phyloP scores from a whole-genome alignment of 2,329 filamentous ascomycete genomes.

The Colletotrichum musae region DNA sequence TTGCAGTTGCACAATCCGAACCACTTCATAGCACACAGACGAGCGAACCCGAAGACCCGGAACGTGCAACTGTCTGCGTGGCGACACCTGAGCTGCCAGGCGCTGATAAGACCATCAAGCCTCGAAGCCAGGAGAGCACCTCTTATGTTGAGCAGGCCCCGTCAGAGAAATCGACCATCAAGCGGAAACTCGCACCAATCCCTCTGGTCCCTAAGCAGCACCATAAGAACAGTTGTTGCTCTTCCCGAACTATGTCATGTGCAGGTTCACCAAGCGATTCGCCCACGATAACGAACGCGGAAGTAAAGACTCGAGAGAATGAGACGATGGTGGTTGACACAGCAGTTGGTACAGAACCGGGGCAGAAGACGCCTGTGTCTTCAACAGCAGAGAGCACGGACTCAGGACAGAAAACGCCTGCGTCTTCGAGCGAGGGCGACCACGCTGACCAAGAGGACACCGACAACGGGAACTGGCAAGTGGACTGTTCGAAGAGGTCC shows the following conservation, averaged over 20 bases:
- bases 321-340: neutral
- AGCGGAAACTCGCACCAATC: constrained; percentile 26
- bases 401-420: neutral
- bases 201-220: constrained; percentile 12
- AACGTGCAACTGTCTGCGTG: too few species aligned
- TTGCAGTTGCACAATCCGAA: too few species aligned
- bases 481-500: constrained; percentile 21
- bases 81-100: too few species aligned
- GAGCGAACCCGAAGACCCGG: too few species aligned
- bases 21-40: too few species aligned
- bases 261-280: constrained; percentile 26
- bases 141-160: constrained; percentile 3
- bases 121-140: constrained; percentile 28
- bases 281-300: neutral
- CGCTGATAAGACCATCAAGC: constrained; percentile 6
- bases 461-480: neutral
- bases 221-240: constrained; percentile 11
- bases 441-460: too few species aligned
- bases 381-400: neutral
- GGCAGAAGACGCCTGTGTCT: neutral
- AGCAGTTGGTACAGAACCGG: too few species aligned
- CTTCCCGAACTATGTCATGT: constrained; percentile 23
- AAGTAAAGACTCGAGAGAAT: neutral
- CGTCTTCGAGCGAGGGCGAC: neutral
- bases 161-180: too few species aligned